phyloP scores from a whole-genome alignment of 805 yeast species.

The Crinitomyces ghanaensis region DNA sequence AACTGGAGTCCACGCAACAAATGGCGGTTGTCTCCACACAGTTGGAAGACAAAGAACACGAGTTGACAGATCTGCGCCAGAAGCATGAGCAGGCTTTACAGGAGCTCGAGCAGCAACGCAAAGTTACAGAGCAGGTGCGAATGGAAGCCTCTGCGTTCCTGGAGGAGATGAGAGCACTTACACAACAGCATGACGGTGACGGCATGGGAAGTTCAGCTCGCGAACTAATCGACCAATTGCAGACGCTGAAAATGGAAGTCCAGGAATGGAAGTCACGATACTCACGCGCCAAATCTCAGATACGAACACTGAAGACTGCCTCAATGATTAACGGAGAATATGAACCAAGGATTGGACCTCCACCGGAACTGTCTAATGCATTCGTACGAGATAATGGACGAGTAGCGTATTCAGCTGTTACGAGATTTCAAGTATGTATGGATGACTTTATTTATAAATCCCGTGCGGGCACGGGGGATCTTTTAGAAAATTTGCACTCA shows the following conservation, averaged over 20 bases:
- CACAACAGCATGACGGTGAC: conserved; percentile 16
- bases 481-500: conserved; percentile 25
- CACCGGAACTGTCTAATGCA: conserved; percentile 10
- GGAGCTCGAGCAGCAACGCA: conserved; percentile 17
- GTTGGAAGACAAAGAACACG: too few relatives aligned
- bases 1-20: too few relatives aligned
- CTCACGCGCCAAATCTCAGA: conserved; percentile 21
- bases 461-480: conserved; percentile 17
- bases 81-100: conserved; percentile 12
- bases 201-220: too few relatives aligned
- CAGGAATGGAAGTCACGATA: conserved; percentile 27
- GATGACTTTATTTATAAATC: conserved; percentile 25
- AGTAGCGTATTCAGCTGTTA: conserved; percentile 18
- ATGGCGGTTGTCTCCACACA: too few relatives aligned
- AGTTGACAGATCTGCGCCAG: background rate
- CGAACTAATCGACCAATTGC: conserved; percentile 16
- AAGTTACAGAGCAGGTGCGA: conserved; percentile 28
- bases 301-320: conserved; percentile 18
- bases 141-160: conserved; percentile 27
- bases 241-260: conserved; percentile 23
- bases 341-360: too few relatives aligned
- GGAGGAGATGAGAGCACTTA: conserved; percentile 28
- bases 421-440: conserved; percentile 24
- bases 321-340: too few relatives aligned
- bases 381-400: conserved; percentile 19